phyloP scores from a whole-genome alignment of 2,329 filamentous ascomycete species.

The Rasamsonia emersonii region DNA sequence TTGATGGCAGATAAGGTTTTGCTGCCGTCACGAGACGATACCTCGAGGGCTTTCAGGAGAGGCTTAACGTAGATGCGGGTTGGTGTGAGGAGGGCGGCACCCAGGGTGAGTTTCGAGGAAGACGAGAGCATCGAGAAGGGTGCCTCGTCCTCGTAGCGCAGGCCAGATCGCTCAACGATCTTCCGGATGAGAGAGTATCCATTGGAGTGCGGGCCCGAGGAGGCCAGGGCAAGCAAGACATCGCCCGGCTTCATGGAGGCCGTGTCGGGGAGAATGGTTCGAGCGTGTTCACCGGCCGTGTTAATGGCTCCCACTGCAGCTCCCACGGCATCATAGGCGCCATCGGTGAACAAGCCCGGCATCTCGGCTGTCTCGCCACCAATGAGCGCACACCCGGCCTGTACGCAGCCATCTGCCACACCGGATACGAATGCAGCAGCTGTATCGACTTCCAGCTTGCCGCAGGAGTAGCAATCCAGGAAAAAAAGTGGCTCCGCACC shows the following conservation, averaged over 20 bases:
- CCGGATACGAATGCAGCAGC: slow-evolving; percentile 84
- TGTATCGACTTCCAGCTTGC: slow-evolving; percentile 67
- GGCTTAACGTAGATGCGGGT: slow-evolving; percentile 90
- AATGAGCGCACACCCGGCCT: slow-evolving; percentile 82
- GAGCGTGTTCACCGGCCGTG: slow-evolving; percentile 42
- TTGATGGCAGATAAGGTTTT: slow-evolving; percentile 50
- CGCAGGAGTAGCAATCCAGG: slow-evolving; percentile 96
- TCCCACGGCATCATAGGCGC: slow-evolving; percentile 89
- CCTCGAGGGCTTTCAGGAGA: slow-evolving; percentile 56
- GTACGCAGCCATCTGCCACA: slow-evolving; percentile 76
- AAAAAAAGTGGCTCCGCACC: slow-evolving; percentile 93
- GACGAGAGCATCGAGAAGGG: slow-evolving; percentile 58
- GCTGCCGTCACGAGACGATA: slow-evolving; percentile 9
- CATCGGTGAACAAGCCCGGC: slow-evolving; percentile 83
- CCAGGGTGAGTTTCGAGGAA: slow-evolving; percentile 48
- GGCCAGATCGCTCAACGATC: slow-evolving; percentile 65
- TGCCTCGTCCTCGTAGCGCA: slow-evolving; percentile 62
- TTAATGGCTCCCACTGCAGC: slow-evolving; percentile 78
- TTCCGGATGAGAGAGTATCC: slow-evolving; percentile 94
- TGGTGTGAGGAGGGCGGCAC: slow-evolving; percentile 72
- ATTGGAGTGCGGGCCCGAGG: slow-evolving; percentile 87
- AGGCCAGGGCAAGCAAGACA: slow-evolving; percentile 74
- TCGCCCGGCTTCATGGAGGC: slow-evolving; percentile 73
- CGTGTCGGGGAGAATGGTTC: slow-evolving; percentile 64
- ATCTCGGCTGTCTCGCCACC: slow-evolving; percentile 98